These are phyloP conservation scores for Penicillium atrosanguineum DNA, from an alignment of 495 filamentous ascomycete genomes.

Conservation along the genomic window DNA sequence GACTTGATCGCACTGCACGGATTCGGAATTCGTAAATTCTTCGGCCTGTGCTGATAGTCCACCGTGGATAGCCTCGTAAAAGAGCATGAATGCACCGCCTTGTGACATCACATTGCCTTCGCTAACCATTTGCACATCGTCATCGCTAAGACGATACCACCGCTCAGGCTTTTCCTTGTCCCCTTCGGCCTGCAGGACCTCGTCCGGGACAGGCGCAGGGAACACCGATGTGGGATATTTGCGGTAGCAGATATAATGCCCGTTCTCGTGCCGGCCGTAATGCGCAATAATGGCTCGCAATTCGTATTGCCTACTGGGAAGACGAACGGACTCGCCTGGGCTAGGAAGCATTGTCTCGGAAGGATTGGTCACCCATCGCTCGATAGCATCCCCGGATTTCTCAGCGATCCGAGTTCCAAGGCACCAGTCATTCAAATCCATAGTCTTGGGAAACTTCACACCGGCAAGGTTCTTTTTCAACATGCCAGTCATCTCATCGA, in stretches of 20 bases:
- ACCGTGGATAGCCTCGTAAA: slow-evolving; percentile 66
- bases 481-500: slow-evolving; percentile 74
- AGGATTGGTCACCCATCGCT: slow-evolving; percentile 68
- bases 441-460: slow-evolving; percentile 67
- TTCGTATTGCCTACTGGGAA: slow-evolving; percentile 63
- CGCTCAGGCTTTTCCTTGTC: slow-evolving; percentile 40
- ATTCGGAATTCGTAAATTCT: neutral
- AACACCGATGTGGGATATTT: slow-evolving; percentile 52
- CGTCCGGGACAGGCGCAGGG: slow-evolving; percentile 35
- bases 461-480: slow-evolving; percentile 79
- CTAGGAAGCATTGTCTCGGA: slow-evolving; percentile 65
- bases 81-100: slow-evolving; percentile 93
- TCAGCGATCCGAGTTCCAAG: slow-evolving; percentile 48
- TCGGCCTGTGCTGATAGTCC: neutral
- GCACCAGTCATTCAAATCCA: slow-evolving; percentile 80
- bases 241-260: slow-evolving; percentile 91
- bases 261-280: slow-evolving; percentile 87
- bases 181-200: slow-evolving; percentile 34
- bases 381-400: slow-evolving; percentile 36
- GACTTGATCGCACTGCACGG: slow-evolving; percentile 11
- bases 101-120: slow-evolving; percentile 73
- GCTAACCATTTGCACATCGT: slow-evolving; percentile 69
- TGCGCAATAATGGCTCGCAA: slow-evolving; percentile 86
- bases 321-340: slow-evolving; percentile 29
- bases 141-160: slow-evolving; percentile 88